Base-by-base conservation (phyloP, 805 yeast genomes). In the Pichia rugopelliculosa region DNA sequence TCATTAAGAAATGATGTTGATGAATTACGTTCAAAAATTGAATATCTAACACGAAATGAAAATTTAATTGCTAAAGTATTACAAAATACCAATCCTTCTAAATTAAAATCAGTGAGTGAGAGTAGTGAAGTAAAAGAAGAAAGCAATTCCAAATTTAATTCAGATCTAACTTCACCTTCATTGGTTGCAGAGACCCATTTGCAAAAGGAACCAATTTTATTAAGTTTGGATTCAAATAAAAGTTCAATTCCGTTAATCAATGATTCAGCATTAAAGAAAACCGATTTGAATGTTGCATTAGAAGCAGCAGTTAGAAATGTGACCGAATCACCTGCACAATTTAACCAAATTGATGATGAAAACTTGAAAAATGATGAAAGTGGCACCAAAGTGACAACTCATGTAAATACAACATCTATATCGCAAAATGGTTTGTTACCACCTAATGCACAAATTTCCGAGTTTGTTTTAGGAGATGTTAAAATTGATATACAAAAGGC, bases 1-100 rank as follows among this genome's bases (percentile, higher is more conserved):
- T 75, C 83, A 46, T 69, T 90, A 57, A 76, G 89, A 55, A 86
- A 85, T 56, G 97, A 90, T 56, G 89, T 88, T 6, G 90, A 85
- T 59, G 91, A 84, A 55, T 67, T 88, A 54, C 80, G 83, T 56
- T 72, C 83, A 38, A 82, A 84, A 68, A 80, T 85, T 56, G 87
- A 83, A 58, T 73, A 75, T 64, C 64, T 82, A 41, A 74, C 78
- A 36, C 74, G 79, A 59, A 84, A 81, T 67, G 91, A 84, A 65
- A 74, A 77, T 23, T 63, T 84, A 5, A 75, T 84, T 37, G 79
- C 88, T 0, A 81, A 80, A 48, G 87, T 83, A 3, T 59, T 83
- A 40, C 74, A 72, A 51, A 73, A 71, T 9, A 51, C 63, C 7
- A 46, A 42, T 27, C 49, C 57, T n/a, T 21, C 24, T 17, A 38